These are phyloP conservation scores for Exophiala phaeomuriformis DNA, from an alignment of 2,329 filamentous ascomycete species.

Conservation along the genomic window DNA sequence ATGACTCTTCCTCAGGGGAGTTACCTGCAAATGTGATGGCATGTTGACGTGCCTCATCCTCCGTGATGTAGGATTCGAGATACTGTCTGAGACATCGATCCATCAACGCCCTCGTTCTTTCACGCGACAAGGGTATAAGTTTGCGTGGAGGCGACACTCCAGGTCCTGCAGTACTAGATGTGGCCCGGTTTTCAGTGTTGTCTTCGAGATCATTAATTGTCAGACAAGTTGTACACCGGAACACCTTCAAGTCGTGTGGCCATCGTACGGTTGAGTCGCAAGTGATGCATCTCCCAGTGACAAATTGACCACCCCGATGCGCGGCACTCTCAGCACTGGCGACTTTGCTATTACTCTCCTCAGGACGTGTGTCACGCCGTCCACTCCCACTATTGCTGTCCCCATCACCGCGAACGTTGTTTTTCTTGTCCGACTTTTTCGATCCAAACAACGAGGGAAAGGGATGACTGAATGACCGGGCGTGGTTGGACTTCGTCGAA, in stretches of 20 bases:
- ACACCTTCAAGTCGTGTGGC: slow-evolving; percentile 64
- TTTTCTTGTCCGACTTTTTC: slow-evolving; percentile 49
- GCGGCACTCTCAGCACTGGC: slow-evolving; percentile 20
- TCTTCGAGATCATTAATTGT: slow-evolving; percentile 73
- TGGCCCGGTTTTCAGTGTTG: slow-evolving; percentile 24
- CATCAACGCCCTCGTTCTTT: slow-evolving; percentile 53
- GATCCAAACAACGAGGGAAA: slow-evolving; percentile 64
- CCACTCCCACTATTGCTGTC: slow-evolving; percentile 40
- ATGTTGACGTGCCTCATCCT: slow-evolving; percentile 11
- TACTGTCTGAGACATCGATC: slow-evolving; percentile 49
- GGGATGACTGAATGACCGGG: slow-evolving; percentile 70
- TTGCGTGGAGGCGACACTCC: slow-evolving; percentile 10
- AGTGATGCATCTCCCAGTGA: slow-evolving; percentile 72
- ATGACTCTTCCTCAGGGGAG: slow-evolving; percentile 15
- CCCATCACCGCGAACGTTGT: slow-evolving; percentile 35
- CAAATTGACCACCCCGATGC: slow-evolving; percentile 47
- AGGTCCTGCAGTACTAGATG: neutral
- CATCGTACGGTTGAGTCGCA: slow-evolving; percentile 75
- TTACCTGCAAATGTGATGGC: slow-evolving; percentile 2
- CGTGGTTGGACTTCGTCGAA: slow-evolving; percentile 38
- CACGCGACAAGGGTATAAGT: slow-evolving; percentile 49
- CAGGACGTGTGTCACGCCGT: slow-evolving; percentile 32
- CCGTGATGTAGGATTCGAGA: slow-evolving; percentile 37
- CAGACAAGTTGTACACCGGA: slow-evolving; percentile 75
- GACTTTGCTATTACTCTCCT: slow-evolving; percentile 33